Conservation (phyloP, 192 early-diverging fungal species). For the Chytriomyces sp. region DNA sequence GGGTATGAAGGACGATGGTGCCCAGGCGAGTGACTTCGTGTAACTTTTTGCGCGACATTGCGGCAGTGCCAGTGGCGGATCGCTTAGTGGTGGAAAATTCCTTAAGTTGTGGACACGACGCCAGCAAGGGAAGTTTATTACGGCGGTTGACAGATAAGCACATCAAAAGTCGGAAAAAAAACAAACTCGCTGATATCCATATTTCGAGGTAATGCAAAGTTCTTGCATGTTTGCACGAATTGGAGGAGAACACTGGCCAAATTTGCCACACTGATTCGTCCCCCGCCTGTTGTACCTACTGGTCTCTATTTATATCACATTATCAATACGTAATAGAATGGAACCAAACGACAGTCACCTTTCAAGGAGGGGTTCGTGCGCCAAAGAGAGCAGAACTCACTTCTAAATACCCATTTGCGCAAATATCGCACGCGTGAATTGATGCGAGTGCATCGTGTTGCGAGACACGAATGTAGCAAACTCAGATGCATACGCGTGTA, state of each 20-base stretch:
- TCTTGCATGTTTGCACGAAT: neutral
- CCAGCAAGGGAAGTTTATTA: neutral
- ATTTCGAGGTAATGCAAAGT: constrained; percentile 1
- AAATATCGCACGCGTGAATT: constrained; percentile 23
- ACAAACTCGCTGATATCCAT: constrained; percentile 8
- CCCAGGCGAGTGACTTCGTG: constrained; percentile 29
- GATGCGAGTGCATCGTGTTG: constrained; percentile 5
- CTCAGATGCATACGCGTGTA: no score
- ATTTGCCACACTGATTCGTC: constrained; percentile 2
- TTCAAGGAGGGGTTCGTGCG: neutral
- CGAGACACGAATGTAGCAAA: constrained; percentile 1
- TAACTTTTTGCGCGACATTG: constrained; percentile 29
- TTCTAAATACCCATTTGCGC: constrained; percentile 7
- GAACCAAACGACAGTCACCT: no score
- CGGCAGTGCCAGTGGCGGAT: neutral
- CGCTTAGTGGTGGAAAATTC: neutral
- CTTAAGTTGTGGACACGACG: neutral
- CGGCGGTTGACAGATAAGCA: neutral
- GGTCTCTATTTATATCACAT: no score
- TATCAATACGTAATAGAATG: no score
- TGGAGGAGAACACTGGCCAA: constrained; percentile 27
- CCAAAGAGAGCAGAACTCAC: neutral
- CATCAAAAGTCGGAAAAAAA: neutral
- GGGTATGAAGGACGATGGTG: neutral
- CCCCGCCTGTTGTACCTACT: neutral